Base-by-base conservation (phyloP, 116 monocot genomes). In the Dioscorea cayenensis region DNA sequence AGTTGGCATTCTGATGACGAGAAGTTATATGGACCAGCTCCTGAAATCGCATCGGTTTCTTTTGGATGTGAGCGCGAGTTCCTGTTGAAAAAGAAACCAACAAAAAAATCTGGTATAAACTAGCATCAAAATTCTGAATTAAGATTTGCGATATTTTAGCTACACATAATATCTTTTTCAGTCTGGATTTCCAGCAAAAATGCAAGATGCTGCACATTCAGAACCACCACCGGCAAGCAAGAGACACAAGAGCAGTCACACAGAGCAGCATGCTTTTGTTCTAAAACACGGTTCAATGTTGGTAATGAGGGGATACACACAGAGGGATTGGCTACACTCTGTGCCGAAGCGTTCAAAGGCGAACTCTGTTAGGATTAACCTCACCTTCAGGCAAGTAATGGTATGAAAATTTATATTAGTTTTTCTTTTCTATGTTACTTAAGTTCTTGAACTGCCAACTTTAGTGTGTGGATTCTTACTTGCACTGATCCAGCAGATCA, bases 1-100 rank as follows among this genome's bases (percentile, higher is more conserved):
- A 72, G 85, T 36, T 99, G 99, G 99, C 99, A 99, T 76, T 79
- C 94, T 59, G 99, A 99, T 65, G 94, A 99, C 79, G 99, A 99
- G 73, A 89, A 90, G 58, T 70, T 94, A 25, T 99, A 99, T 77
- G 99, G 99, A 28, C 79, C 77, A 18, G 78, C 88, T 66, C 99
- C 99, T 36, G 85, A 94, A 71, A 99, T 99, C 72, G 94, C 99
- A 66, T 99, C 99, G 2, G 70, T 99, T 22, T 91, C 99, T 8
- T 80, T 99, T 78, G 99, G 99, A 43, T 99, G 99, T n/a, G 99
- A 99, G 64, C 70, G 99, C 6, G 89, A 93, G 27, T 99, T 99
- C 52, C 69, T 91, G 28, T 72, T 99, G 66, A 84, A 83, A 61
- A 91, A 85, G 71, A 86, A 83, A 67, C 83, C 55, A 6, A 16